These are phyloP conservation scores for Colletotrichum lindemuthianum DNA, from an alignment of 2,329 filamentous ascomycete genomes.

Conservation along the genomic window DNA sequence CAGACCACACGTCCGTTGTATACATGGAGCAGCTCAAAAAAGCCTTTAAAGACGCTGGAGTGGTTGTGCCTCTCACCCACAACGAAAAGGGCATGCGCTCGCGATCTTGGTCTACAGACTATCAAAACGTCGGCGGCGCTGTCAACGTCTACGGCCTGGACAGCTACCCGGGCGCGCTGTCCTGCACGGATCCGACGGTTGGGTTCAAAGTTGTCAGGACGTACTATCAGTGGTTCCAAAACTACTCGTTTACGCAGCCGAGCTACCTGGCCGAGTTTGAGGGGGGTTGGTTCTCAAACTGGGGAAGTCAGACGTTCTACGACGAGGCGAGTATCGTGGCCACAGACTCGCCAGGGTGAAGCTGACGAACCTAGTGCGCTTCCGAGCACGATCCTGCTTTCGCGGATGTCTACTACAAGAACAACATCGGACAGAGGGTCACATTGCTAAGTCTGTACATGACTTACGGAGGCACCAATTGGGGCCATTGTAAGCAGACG, in stretches of 20 bases:
- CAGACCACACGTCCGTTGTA: conserved; percentile 50
- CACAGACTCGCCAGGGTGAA: conserved; percentile 53
- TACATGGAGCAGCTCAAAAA: conserved; percentile 62
- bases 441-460: conserved; percentile 81
- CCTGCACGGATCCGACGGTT: conserved; percentile 65
- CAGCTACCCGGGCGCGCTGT: conserved; percentile 69
- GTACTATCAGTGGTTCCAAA: conserved; percentile 67
- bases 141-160: conserved; percentile 65
- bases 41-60: conserved; percentile 72
- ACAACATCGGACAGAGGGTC: conserved; percentile 72
- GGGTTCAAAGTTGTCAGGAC: conserved; percentile 51
- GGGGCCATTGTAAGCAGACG: conserved; percentile 67
- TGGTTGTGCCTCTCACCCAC: conserved; percentile 78
- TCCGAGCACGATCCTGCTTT: conserved; percentile 74
- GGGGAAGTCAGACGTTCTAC: conserved; percentile 60
- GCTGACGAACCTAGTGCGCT: conserved; percentile 64
- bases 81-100: conserved; percentile 67
- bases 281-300: conserved; percentile 63
- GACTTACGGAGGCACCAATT: conserved; percentile 84
- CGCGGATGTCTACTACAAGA: conserved; percentile 84
- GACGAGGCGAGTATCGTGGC: conserved; percentile 46
- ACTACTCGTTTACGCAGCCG: conserved; percentile 64
- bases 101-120: conserved; percentile 64
- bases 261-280: conserved; percentile 64
- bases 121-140: conserved; percentile 62